Evolutionary conservation across 208 protist genomes (phyloP).

Genomic region (Phytomonas sp.): DNA sequence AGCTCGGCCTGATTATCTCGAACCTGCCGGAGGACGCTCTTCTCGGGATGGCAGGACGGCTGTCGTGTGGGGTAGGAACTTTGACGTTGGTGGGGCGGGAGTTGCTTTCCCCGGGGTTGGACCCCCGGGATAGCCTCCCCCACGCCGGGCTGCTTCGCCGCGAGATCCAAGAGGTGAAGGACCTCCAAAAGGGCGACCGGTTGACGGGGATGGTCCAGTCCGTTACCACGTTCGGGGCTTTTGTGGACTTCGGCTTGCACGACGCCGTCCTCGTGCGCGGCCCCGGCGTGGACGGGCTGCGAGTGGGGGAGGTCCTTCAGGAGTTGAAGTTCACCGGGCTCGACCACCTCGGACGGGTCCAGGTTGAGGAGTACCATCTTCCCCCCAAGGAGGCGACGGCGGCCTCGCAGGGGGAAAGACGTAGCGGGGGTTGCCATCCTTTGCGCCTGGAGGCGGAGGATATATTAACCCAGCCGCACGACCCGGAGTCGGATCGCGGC

Average conservation of each 20-base stretch:
- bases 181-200: constrained; percentile 39
- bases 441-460: background rate
- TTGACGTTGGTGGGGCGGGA: constrained; percentile 48
- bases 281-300: constrained; percentile 33
- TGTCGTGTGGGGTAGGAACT: constrained; percentile 53
- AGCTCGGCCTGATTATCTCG: constrained; percentile 12
- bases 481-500: background rate
- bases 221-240: constrained; percentile 78
- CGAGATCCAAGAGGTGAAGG: constrained; percentile 22
- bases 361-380: background rate
- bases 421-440: background rate
- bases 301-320: constrained; percentile 41
- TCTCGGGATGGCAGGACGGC: constrained; percentile 8
- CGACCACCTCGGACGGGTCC: constrained; percentile 36
- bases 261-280: constrained; percentile 58
- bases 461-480: background rate
- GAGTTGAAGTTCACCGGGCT: constrained; percentile 28
- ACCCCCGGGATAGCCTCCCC: constrained; percentile 59
- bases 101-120: constrained; percentile 51
- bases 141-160: constrained; percentile 66
- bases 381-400: background rate
- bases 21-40: constrained; percentile 14
- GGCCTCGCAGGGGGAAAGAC: background rate
- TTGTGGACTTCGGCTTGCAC: constrained; percentile 81
- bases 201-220: constrained; percentile 58